Evolutionary conservation across 805 yeast species (phyloP).

Genomic region (Pichia sporocuriosa): DNA sequence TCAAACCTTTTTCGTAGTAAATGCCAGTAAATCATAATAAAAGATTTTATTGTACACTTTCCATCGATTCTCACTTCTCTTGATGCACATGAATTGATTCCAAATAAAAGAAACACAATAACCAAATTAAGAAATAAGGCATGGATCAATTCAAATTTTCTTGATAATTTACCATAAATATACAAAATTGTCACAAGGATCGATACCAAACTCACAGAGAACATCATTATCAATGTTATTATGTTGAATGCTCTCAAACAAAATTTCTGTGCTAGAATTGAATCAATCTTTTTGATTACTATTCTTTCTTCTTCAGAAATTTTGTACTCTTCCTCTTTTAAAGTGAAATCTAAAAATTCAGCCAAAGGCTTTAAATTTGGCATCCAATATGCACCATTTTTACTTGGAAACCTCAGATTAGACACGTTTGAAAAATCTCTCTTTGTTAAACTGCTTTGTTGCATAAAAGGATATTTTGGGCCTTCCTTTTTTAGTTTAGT

Average conservation of each 20-base stretch:
- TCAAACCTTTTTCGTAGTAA: neutral
- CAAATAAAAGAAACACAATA: constrained; percentile 6
- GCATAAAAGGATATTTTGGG: neutral
- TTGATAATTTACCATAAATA: neutral
- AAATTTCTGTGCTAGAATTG: constrained; percentile 5
- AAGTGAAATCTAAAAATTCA: constrained; percentile 3
- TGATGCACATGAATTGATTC: constrained; percentile 12
- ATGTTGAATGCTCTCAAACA: constrained; percentile 3
- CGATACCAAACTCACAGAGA: neutral
- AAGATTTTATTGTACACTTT: constrained; percentile 8
- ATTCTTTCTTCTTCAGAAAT: constrained; percentile 6
- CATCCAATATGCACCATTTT: neutral
- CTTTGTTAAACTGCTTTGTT: neutral
- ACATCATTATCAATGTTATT: neutral
- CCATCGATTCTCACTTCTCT: constrained; percentile 14
- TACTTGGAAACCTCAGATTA: constrained; percentile 1
- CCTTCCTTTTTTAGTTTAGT: too few species aligned
- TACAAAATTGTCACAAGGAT: neutral
- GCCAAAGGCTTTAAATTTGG: constrained; percentile 3
- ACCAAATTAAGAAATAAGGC: constrained; percentile 11
- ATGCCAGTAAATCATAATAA: constrained; percentile 11
- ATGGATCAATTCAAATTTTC: constrained; percentile 8
- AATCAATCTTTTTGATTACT: constrained; percentile 7
- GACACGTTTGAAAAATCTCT: constrained; percentile 1
- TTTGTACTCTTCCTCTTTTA: neutral